Evolutionary conservation across 257 asterid species (phyloP).

Genomic region (Fraxinus cuspidata): DNA sequence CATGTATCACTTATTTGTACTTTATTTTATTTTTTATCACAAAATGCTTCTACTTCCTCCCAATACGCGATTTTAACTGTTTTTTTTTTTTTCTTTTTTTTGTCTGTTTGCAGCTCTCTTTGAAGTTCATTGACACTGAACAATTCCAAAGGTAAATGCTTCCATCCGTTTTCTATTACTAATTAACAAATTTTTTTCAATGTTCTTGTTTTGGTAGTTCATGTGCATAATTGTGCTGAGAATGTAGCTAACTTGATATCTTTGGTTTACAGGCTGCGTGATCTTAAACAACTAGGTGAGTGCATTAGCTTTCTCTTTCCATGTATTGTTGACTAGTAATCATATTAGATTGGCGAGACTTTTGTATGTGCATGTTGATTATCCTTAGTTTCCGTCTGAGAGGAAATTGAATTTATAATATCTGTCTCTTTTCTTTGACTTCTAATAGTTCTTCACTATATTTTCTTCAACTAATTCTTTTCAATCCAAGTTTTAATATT

Average conservation of each 20-base stretch:
- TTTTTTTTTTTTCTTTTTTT: background rate
- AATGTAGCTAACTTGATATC: too few relatives aligned
- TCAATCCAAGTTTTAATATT: background rate
- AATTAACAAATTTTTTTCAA: too few relatives aligned
- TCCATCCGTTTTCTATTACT: too few relatives aligned
- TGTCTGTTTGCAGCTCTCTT: constrained; percentile 33
- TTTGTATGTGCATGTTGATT: background rate
- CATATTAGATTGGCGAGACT: constrained; percentile 1
- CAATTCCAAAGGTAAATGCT: background rate
- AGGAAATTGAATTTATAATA: constrained; percentile 7
- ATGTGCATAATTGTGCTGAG: too few relatives aligned
- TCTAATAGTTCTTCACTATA: background rate
- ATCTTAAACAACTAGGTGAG: too few relatives aligned
- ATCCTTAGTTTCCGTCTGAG: background rate
- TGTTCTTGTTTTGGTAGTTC: too few relatives aligned
- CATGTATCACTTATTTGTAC: background rate
- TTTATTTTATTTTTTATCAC: background rate
- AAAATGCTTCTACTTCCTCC: background rate
- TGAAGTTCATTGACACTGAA: constrained; percentile 38
- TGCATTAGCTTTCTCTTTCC: background rate
- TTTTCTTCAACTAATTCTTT: background rate
- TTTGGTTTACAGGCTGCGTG: too few relatives aligned
- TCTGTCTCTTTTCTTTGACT: background rate
- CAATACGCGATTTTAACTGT: background rate
- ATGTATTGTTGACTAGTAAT: constrained; percentile 1